Evolutionary conservation across 2,329 filamentous ascomycete genomes (phyloP), one percentile per base, ranked within the genome.

Genomic region (Arthrinium phaeospermum): DNA sequence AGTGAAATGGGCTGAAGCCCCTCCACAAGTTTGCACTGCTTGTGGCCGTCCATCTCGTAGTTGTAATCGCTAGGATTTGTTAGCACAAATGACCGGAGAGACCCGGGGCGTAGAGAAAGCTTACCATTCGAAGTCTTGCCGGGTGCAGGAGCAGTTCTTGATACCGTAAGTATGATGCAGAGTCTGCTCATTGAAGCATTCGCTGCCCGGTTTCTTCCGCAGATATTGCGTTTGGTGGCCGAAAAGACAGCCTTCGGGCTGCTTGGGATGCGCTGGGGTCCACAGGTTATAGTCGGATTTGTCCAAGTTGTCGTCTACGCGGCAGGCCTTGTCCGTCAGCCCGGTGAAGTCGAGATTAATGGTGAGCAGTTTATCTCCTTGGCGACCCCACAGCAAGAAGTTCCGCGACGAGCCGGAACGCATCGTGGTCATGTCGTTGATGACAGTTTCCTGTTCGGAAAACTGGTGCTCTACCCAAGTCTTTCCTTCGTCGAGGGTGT

Each of bases 61-160:
- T 99, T 99, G 87, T 94, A 99, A 80, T 97, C 96, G 83, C 94
- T 96, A 75, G 41, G 8, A 46, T 22, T 47, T 24, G 75, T 83
- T 76, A 83, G 82, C 73, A 72, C 49, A 44, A 24, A 34, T 10
- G 37, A n/a, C 2, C 13, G 37, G 30, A 22, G 27, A 53, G 64
- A 70, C 79, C 7, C 16, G 68, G 71, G 44, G 30, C 22, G 27
- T 37, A 46, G 16, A 24, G 47, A 45, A 53, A 14, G 83, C 91
- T 85, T 84, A 95, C 93, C 96, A 99, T 87, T 99, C 96, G 80
- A 92, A 99, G 83, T 99, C 96, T 72, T 90, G 88, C 70, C 94
- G 88, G 12, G 91, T 93, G 84, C 96, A 99, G 73, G 89, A 87
- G 86, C 96, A 99, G 81, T 97, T 94, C 75, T 88, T 84, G 75